Conservation (phyloP, 768 basidiomycete genomes). For the Amanita exitialis region DNA sequence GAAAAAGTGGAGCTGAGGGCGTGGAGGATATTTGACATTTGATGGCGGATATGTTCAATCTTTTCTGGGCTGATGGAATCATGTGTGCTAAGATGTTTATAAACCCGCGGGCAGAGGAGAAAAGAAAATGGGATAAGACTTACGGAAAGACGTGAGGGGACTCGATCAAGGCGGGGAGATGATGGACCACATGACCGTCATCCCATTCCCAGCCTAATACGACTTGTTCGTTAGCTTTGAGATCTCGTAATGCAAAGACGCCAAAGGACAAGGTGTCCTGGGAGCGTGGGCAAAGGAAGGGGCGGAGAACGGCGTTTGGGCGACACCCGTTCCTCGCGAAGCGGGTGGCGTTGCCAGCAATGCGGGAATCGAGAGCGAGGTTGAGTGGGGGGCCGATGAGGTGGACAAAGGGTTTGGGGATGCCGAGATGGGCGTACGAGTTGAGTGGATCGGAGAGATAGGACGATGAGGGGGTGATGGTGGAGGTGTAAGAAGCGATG, state of each 20-base stretch:
- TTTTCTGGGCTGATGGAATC: constrained; percentile 29
- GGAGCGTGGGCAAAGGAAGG: constrained; percentile 26
- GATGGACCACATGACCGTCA: constrained; percentile 78
- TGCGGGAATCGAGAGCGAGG: constrained; percentile 72
- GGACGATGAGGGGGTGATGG: constrained; percentile 51
- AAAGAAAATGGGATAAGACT: constrained; percentile 21
- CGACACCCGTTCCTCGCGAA: constrained; percentile 60
- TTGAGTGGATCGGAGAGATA: constrained; percentile 80
- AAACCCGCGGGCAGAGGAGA: constrained; percentile 8
- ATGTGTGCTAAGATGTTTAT: constrained; percentile 10
- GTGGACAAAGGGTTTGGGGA: constrained; percentile 80
- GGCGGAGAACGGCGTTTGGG: constrained; percentile 56
- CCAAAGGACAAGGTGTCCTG: constrained; percentile 53
- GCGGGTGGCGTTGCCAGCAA: constrained; percentile 50
- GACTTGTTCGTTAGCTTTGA: constrained; percentile 76
- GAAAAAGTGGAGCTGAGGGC: constrained; percentile 62
- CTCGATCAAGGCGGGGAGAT: constrained; percentile 57
- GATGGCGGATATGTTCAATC: constrained; percentile 43
- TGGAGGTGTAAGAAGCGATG: constrained; percentile 54
- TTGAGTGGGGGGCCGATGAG: constrained; percentile 69
- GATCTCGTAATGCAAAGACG: constrained; percentile 67
- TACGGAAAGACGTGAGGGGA: constrained; percentile 48
- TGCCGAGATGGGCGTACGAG: constrained; percentile 74
- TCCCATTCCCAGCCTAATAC: constrained; percentile 97
- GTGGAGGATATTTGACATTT: constrained; percentile 63